Evolutionary conservation across 208 protist genomes (phyloP), one percentile per base, ranked within the genome.

Genomic region (Phytomonas francai): DNA sequence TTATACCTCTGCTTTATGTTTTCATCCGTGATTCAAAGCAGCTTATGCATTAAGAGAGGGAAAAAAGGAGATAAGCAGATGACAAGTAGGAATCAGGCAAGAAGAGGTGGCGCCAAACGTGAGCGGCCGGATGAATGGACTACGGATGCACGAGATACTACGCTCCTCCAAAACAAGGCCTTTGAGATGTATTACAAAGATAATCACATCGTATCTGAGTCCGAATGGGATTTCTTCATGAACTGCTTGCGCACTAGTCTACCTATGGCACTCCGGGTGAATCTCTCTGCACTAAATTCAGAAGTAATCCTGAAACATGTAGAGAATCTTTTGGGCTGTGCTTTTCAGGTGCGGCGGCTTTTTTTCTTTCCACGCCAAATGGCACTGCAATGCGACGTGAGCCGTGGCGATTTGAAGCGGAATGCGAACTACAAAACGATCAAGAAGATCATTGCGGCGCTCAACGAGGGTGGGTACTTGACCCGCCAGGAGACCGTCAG

Each of bases 401-500:
- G 88, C 59, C 83, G 88, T 25, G 85, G 87, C 22, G 86, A 90
- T 56, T 68, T 93, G 27, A 93, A 96, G 81, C 86, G 88, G 16
- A 84, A 81, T 72, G 77, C 65, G 34, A 78, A 71, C 57, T 74
- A 88, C 68, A 82, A 78, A 58, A 65, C 73, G 30, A 60, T 88
- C 14, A 93, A 95, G 70, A 84, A 79, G 68, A 59, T 96, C 32
- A 72, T 98, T 16, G 59, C 93, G 0, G 79, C 82, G 27, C 78
- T 98, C 31, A 94, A 84, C 78, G 87, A 95, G 30, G 84, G 89
- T 42, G 97, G 97, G 16, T 93, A 91, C 68, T 70, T 99, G 27
- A 95, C 90, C 6, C 88, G 97, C 11, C 92, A 97, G 78, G 89
- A 97, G 78, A 85, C 84, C 12, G 92, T 97, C 32, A 93, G 87